phyloP scores from a whole-genome alignment of 2,329 filamentous ascomycete genomes.

The Microdochium bolleyi region DNA sequence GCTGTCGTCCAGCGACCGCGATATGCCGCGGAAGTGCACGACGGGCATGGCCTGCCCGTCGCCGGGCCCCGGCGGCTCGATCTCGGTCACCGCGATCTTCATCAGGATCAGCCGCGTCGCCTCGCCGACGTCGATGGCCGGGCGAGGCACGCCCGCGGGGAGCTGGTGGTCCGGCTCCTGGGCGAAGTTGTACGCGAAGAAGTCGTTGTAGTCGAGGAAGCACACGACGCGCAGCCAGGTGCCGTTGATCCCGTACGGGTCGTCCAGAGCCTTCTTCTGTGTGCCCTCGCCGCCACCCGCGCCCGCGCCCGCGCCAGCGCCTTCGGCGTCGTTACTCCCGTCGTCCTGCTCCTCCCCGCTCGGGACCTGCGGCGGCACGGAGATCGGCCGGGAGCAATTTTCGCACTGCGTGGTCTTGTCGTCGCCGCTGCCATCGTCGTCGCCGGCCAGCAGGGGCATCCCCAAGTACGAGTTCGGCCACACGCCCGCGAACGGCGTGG shows the following conservation, averaged over 20 bases:
- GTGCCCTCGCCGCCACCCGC: conserved; percentile 20
- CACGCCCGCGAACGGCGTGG: conserved; percentile 45
- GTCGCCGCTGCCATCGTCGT: neutral
- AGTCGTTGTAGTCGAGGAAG: conserved; percentile 61
- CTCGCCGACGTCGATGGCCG: conserved; percentile 53
- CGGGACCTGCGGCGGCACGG: neutral
- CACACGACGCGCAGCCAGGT: conserved; percentile 58
- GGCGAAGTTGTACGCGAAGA: conserved; percentile 66
- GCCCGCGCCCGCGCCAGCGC: no score
- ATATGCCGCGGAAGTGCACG: conserved; percentile 59
- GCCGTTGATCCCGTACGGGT: conserved; percentile 66
- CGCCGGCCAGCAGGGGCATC: conserved; percentile 13
- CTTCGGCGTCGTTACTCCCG: neutral
- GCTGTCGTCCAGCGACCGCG: conserved; percentile 51
- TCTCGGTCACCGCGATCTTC: conserved; percentile 52
- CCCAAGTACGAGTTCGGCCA: conserved; percentile 41
- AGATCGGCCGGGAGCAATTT: conserved; percentile 1
- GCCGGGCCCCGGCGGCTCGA: conserved; percentile 50
- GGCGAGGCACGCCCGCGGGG: conserved; percentile 33
- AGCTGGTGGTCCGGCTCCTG: conserved; percentile 24
- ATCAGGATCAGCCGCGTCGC: conserved; percentile 64
- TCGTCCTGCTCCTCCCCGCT: neutral
- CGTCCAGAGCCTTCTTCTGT: conserved; percentile 40
- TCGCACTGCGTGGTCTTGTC: neutral
- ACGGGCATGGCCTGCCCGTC: conserved; percentile 53